These are phyloP conservation scores for Euphrasia arctica DNA, from an alignment of 305 asterid species.

Conservation along the genomic window DNA sequence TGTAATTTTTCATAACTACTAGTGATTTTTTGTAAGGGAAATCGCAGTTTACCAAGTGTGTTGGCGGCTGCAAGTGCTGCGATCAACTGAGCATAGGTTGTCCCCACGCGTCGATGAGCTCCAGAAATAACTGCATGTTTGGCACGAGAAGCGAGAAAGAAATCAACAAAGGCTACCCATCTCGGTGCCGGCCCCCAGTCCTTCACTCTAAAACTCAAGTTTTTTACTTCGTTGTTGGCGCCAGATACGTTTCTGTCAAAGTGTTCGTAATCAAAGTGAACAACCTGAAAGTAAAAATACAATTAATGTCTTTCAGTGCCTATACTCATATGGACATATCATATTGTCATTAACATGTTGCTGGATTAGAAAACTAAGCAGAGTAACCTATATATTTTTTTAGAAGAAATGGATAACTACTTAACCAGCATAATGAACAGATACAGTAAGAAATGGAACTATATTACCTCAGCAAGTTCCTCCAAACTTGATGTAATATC, in stretches of 20 bases:
- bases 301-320: slow-evolving; percentile 19
- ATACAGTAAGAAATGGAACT: slow-evolving; percentile 9
- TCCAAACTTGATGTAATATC: slow-evolving; percentile 51
- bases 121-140: slow-evolving; percentile 80
- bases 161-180: slow-evolving; percentile 99
- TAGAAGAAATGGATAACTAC: slow-evolving; percentile 3
- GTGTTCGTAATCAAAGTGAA: slow-evolving; percentile 67
- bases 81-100: slow-evolving; percentile 82
- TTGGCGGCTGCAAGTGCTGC: slow-evolving; percentile 91
- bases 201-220: slow-evolving; percentile 53
- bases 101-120: slow-evolving; percentile 94
- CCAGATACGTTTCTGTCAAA: slow-evolving; percentile 59
- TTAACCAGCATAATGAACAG: not conserved
- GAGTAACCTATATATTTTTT: not conserved
- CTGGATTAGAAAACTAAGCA: slow-evolving; percentile 2
- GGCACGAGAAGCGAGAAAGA: slow-evolving; percentile 92
- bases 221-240: slow-evolving; percentile 28
- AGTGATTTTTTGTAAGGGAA: not conserved
- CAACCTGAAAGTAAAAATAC: slow-evolving; percentile 50
- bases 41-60: slow-evolving; percentile 52
- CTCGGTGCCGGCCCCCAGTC: slow-evolving; percentile 99
- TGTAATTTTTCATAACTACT: not conserved
- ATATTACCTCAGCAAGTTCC: slow-evolving; percentile 69
- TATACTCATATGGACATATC: slow-evolving; percentile 13
- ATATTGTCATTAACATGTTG: not conserved